Base-by-base conservation (phyloP, 805 yeast genomes). In the Metschnikowia koreensis region DNA sequence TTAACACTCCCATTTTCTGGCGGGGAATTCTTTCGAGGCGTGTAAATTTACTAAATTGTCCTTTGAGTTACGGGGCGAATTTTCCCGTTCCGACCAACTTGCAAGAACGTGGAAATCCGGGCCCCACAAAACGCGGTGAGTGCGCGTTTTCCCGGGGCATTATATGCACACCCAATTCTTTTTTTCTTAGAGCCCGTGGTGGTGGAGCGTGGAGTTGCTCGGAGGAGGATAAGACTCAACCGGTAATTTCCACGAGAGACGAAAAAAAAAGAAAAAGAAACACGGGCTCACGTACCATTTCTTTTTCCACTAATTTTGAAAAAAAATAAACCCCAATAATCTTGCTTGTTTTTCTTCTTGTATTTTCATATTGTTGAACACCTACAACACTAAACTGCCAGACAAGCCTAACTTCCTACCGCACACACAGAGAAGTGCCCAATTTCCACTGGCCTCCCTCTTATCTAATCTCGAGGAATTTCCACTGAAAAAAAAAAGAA, bases 171-270 rank as follows among this genome's bases (percentile, higher is more conserved):
- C 46, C 39, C 16, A 41, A 47, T 41, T 42, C 2, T 3, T 2
- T 22, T 22, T 22, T 22, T 22, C 15, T 31, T 31, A 33, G 31
- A n/a, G 52, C 52, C 42, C 48, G 52, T 49, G 52, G 44, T 39
- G 44, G 52, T 49, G 52, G 51, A 29, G 10, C 42, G 52, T 49
- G 52, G 51, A 29, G 10, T 48, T 48, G 52, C 52, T 36, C 48
- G 41, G 29, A 33, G 48, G 45, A 33, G 48, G 45, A 49, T 31
- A 44, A 49, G 48, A 17, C 48, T 44, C 41, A 17, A 29, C 45
- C 42, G 51, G 52, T 43, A 49, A 49, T 49, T 49, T 49, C 45
- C 52, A 44, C 45, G 31, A 29, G 31, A 29, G 22, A 22, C 22
- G 22, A 22, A 22, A 22, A 22, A 22, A 16, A 41, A 13, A 49